Evolutionary conservation across 257 asterid genomes (phyloP).

Genomic region (Mentha longifolia): DNA sequence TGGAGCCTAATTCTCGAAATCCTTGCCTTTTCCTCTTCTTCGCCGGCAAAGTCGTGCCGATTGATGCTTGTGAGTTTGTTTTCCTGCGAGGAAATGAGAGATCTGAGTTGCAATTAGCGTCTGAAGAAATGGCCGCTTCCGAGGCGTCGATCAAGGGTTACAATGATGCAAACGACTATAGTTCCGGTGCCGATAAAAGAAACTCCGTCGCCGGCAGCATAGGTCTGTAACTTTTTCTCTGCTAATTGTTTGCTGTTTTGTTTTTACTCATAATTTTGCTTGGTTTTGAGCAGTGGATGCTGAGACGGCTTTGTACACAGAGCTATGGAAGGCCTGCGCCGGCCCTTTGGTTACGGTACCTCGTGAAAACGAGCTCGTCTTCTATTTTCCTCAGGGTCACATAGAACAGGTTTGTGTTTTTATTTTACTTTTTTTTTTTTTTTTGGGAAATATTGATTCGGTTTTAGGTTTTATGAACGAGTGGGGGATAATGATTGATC

Average conservation of each 20-base stretch:
- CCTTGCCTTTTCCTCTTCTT: conserved; percentile 19
- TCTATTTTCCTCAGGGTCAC: conserved; percentile 97
- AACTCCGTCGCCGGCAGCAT: conserved; percentile 52
- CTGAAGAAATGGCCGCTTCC: conserved; percentile 54
- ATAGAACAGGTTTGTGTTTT: conserved; percentile 72
- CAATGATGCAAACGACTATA: conserved; percentile 43
- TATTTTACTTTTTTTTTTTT: not conserved
- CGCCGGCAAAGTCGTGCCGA: conserved; percentile 10
- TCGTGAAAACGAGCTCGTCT: conserved; percentile 77
- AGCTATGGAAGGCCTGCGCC: conserved; percentile 97
- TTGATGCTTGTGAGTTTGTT: conserved; percentile 16
- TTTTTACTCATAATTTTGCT: not conserved
- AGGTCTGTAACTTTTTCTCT: conserved; percentile 34
- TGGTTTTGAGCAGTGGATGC: conserved; percentile 55
- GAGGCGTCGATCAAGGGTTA: conserved; percentile 69
- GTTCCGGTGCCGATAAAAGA: conserved; percentile 36
- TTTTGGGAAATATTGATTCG: not conserved
- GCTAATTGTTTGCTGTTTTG: not conserved
- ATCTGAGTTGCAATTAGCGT: conserved; percentile 51
- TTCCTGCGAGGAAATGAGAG: conserved; percentile 56
- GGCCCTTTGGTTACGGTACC: conserved; percentile 97
- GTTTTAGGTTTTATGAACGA: not conserved
- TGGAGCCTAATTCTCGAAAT: conserved; percentile 25
- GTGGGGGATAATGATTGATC: conserved; percentile 21
- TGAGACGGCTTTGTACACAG: conserved; percentile 79